Evolutionary conservation across 306 rosid species (phyloP).

Genomic region (Rosa persica): DNA sequence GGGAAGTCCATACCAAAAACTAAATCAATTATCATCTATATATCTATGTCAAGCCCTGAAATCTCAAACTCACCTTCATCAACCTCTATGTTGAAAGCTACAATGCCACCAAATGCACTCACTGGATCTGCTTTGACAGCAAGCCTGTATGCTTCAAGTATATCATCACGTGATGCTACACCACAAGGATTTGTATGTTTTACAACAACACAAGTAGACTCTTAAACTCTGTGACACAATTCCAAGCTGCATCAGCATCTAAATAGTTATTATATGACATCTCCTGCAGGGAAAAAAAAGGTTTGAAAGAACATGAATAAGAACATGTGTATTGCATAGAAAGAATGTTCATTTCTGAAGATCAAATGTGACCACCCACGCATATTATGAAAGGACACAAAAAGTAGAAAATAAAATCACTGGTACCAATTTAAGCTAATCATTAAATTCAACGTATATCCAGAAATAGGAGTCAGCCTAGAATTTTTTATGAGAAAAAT

Average conservation of each 20-base stretch:
- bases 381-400: not conserved
- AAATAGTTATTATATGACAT: conserved; percentile 92
- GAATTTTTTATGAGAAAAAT: not conserved
- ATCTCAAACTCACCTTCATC: conserved; percentile 69
- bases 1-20: not conserved
- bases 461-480: not conserved
- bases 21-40: not conserved
- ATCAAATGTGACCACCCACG: not conserved
- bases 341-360: not conserved
- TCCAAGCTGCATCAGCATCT: conserved; percentile 99
- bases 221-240: conserved; percentile 78
- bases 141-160: conserved; percentile 84
- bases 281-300: conserved; percentile 54
- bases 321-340: not conserved
- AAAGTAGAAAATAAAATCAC: not conserved
- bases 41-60: not conserved
- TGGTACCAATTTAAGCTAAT: too few species aligned
- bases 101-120: conserved; percentile 98
- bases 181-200: conserved; percentile 97
- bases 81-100: conserved; percentile 80
- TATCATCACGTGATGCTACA: conserved; percentile 87
- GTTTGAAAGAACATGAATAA: not conserved
- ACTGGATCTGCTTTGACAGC: conserved; percentile 95
- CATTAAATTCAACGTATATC: too few species aligned
- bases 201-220: conserved; percentile 79